Base-by-base conservation (phyloP, 352 stramenopile genomes). In the Phytophthora lateralis region DNA sequence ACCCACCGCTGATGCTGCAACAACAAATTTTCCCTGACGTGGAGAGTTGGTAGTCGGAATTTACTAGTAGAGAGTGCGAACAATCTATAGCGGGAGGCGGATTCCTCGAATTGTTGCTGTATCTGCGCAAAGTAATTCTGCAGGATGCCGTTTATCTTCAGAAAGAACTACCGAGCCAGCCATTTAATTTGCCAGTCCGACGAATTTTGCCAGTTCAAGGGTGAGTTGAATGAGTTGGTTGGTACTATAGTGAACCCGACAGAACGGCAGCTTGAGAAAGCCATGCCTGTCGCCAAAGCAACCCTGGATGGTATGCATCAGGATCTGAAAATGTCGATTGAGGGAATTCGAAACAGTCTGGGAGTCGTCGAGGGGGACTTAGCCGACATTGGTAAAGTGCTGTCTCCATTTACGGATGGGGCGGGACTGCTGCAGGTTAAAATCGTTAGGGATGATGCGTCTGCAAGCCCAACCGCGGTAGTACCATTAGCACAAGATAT, bases 111-210 rank as follows among this genome's bases (percentile, higher is more conserved):
- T 18, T 56, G 14, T 34, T 56, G 2, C 21, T 37, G 15, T 56
- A 56, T 38, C 21, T 56, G 26, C 35, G 49, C 21, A 37, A 17
- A 24, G 49, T 56, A 2, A 9, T 47, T 7, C 12, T 46, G 44
- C 35, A 47, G 12, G 35, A 47, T 38, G 49, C 49, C n/a, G 35
- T 47, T 29, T 18, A 38, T 11, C 14, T 56, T 0, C 21, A 46
- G 7, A 14, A 56, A 1, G n/a, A 17, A 21, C 26, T 10, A 30
- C 46, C 5, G 4, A 4, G n/a, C 30, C 42, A 18, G 42, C 2
- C 17, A 41, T 17, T 10, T 17, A 11, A 3, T 54, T 43, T 54
- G 35, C 17, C 24, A 43, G 0, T 15, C 0, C 18, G 14, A 14
- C 9, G 17, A 12, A 30, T 39, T 32, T 20, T 17, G 3, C 6